Base-by-base conservation (phyloP, 495 filamentous ascomycete genomes). In the Penicillium manginii region DNA sequence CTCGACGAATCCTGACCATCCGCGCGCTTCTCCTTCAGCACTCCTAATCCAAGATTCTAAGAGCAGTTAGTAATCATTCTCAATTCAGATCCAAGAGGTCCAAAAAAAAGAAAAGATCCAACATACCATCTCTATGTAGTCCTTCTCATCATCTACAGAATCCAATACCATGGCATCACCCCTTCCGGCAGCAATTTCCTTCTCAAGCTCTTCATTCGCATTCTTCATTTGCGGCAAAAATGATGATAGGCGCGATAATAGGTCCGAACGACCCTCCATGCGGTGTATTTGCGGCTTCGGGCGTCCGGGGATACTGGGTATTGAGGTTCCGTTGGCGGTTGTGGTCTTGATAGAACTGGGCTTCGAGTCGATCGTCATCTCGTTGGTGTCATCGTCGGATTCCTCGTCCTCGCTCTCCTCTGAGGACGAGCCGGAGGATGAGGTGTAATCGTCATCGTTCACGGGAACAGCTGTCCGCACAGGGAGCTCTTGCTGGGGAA, bases 51-150 rank as follows among this genome's bases (percentile, higher is more conserved):
- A 19, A 84, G 67, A 56, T 84, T 78, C 77, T 80, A 53, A 6
- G 19, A 15, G 51, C 31, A 49, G 48, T 60, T 48, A 66, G 59
- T 31, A 49, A 43, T 29, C 19, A 22, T 43, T 43, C 17, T n/a
- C 3, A 49, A 43, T n/a, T 14, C 4, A 12, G 21, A 18, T 19
- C 55, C n/a, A 8, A 47, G 9, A 15, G 3, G 21, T 22, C 54
- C 31, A 26, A 40, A 58, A 23, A 15, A 21, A 49, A 23, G 59
- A 53, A 46, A 18, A 17, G 58, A 19, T 9, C 8, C 22, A 23
- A 57, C 72, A 35, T 70, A 78, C 77, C 81, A 84, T 84, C 55
- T 83, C 81, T 58, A 84, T 82, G 63, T 82, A 81, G 45, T 71
- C 69, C 40, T 68, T 71, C 17, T 63, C 69, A 18, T 61, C 70